phyloP scores from a whole-genome alignment of 768 basidiomycete species.

The Trametes coccinea region DNA sequence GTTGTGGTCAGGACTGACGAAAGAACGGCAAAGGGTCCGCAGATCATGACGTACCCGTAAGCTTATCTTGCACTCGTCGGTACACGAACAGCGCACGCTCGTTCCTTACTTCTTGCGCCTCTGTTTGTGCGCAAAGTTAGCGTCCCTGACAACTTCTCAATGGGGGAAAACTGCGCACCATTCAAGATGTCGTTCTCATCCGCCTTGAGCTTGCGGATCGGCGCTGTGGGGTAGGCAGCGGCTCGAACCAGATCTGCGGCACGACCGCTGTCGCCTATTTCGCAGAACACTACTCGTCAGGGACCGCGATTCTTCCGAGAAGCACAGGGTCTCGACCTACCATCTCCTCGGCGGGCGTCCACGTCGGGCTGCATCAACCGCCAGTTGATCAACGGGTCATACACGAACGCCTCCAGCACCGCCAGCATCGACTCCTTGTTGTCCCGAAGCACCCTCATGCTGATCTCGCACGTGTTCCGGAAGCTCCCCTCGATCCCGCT shows the following conservation, averaged over 20 bases:
- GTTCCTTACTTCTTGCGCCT: conserved; percentile 84
- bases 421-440: conserved; percentile 99
- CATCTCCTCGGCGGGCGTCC: conserved; percentile 69
- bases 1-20: not conserved
- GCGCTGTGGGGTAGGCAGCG: conserved; percentile 76
- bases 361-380: conserved; percentile 85
- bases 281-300: not conserved
- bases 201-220: conserved; percentile 78
- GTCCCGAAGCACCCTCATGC: conserved; percentile 94
- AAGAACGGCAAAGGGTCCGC: not conserved
- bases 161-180: conserved; percentile 46
- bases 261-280: conserved; percentile 14
- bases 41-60: conserved; percentile 64
- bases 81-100: conserved; percentile 89
- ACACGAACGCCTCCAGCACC: conserved; percentile 94
- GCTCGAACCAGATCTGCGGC: conserved; percentile 59
- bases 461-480: conserved; percentile 92
- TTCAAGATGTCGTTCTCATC: conserved; percentile 95
- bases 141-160: not conserved
- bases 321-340: conserved; percentile 36
- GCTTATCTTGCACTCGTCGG: conserved; percentile 92
- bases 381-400: conserved; percentile 98
- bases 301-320: not conserved
- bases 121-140: conserved; percentile 35
- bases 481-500: conserved; percentile 98